Conservation (phyloP, 164 flowering plant genomes). For the Vitis labrusca region DNA sequence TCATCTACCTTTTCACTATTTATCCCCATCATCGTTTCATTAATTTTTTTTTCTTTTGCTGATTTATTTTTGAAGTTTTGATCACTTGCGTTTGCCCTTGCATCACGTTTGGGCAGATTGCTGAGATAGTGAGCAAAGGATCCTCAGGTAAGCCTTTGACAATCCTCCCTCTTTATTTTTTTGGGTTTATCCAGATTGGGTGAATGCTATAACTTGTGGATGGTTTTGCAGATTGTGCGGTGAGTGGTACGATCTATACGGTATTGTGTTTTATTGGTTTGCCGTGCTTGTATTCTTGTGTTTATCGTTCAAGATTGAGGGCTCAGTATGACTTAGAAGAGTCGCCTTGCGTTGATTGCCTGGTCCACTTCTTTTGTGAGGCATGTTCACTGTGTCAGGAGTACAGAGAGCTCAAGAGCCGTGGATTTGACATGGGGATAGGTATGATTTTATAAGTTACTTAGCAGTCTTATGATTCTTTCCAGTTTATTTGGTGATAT, state of each 20-base stretch:
- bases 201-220: neutral
- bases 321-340: slow-evolving; percentile 40
- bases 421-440: slow-evolving; percentile 48
- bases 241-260: slow-evolving; percentile 30
- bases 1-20: too few species aligned
- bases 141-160: slow-evolving; percentile 26
- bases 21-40: neutral
- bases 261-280: slow-evolving; percentile 27
- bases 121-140: slow-evolving; percentile 41
- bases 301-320: slow-evolving; percentile 43
- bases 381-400: slow-evolving; percentile 53
- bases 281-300: slow-evolving; percentile 49
- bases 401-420: slow-evolving; percentile 41
- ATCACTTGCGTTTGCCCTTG: slow-evolving; percentile 55
- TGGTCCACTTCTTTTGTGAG: slow-evolving; percentile 45
- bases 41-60: neutral
- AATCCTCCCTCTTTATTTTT: too few species aligned
- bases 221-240: slow-evolving; percentile 36
- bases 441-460: slow-evolving; percentile 17
- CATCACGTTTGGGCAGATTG: slow-evolving; percentile 54
- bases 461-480: neutral
- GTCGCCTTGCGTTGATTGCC: slow-evolving; percentile 44
- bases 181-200: too few species aligned
- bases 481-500: too few species aligned
- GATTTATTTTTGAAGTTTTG: slow-evolving; percentile 19